Evolutionary conservation across 495 filamentous ascomycete genomes (phyloP), one percentile per base, ranked within the genome.

Genomic region (Aspergillus wentii): DNA sequence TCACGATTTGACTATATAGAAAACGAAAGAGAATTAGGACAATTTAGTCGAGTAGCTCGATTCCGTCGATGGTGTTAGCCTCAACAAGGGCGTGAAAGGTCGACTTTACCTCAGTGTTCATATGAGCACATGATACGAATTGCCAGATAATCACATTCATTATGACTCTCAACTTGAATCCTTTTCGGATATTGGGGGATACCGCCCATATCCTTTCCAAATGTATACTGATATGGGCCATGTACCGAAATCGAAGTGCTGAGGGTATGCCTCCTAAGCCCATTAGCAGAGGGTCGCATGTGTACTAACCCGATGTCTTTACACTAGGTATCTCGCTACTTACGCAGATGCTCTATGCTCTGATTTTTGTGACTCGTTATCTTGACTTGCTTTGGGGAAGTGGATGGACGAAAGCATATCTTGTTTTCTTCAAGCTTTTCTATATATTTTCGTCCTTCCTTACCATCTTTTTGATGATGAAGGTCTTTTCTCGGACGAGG

Each of bases 361-460:
- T 81, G 38, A 91, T 98, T 25, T 98, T 96, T 66, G 56, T 84
- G 38, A 79, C 85, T 9, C 79, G 94, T 32, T 97, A 98, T 62
- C 76, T 89, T 18, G 87, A 96, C 55, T 66, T 97, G 42, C 83
- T 95, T 52, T 53, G 48, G 28, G 42, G 48, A 4, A 42, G 48
- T 5, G 56, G 61, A 15, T 66, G 61, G 64, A 33, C 33, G 33
- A 51, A 58, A 34, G 85, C 85, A 73, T 87, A 91, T 61, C 74
- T 76, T 44, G 65, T 83, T 42, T 75, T 87, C 48, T 69, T 75
- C 46, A 97, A 96, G 69, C 63, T 91, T 30, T 87, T 94, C 64
- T 98, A 94, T 59, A 80, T 94, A 30, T 41, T 73, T 18, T 85
- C 85, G 27, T 87, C 84, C n/a, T 68, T 89, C 46, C 97, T 96